These are phyloP conservation scores for Vigna trinervia DNA, from an alignment of 306 rosid genomes.

Conservation along the genomic window DNA sequence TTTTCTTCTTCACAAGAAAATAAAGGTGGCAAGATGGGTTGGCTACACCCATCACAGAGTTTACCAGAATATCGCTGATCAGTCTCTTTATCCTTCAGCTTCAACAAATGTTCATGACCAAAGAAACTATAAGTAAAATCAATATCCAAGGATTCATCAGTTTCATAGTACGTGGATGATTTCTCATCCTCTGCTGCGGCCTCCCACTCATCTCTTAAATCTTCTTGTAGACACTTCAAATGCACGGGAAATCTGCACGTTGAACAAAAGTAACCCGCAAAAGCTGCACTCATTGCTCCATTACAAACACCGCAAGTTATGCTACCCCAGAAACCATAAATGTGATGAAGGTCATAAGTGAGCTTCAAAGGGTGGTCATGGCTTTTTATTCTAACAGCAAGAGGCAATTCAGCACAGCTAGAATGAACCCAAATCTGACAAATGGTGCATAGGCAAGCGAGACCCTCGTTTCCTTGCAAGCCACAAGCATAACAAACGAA, in stretches of 20 bases:
- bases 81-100: not conserved
- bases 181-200: not conserved
- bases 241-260: conserved; percentile 7
- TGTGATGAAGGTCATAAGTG: not conserved
- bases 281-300: not conserved
- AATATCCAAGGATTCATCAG: not conserved
- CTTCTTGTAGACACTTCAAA: conserved; percentile 1
- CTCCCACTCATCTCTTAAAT: not conserved
- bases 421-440: conserved; percentile 33
- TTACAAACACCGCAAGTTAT: conserved; percentile 16
- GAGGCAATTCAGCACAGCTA: conserved; percentile 16
- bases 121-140: conserved; percentile 3
- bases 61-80: not conserved
- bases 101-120: conserved; percentile 13
- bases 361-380: conserved; percentile 20
- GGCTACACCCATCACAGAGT: conserved; percentile 9
- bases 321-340: conserved; percentile 12
- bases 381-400: conserved; percentile 1
- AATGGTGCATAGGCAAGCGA: not conserved
- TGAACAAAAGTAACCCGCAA: conserved; percentile 26
- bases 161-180: not conserved
- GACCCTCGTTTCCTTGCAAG: not conserved
- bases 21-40: conserved; percentile 2
- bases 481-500: conserved; percentile 28
- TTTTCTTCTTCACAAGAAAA: conserved; percentile 18